Conservation (phyloP, 371 early-diverging fungal species). For the Dichotomocladium elegans region DNA sequence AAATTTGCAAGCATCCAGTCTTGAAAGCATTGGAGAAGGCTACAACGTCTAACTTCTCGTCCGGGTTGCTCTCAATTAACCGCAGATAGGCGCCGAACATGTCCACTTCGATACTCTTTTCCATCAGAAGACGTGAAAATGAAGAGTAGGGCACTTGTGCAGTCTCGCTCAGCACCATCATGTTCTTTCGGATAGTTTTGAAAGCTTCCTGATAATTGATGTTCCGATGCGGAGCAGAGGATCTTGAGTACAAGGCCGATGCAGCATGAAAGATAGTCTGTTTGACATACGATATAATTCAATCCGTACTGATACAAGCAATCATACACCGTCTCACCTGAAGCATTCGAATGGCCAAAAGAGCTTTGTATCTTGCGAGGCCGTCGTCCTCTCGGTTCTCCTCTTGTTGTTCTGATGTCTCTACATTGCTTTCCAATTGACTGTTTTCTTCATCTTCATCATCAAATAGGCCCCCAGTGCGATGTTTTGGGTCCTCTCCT, state of each 20-base stretch:
- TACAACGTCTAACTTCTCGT: constrained; percentile 18
- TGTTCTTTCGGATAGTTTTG: constrained; percentile 18
- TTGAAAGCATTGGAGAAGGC: constrained; percentile 30
- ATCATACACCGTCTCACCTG: constrained; percentile 37
- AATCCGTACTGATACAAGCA: too few relatives aligned
- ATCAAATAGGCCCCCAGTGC: background rate
- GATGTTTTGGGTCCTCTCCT: background rate
- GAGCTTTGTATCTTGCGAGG: constrained; percentile 32
- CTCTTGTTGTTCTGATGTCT: background rate
- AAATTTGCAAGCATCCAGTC: constrained; percentile 36
- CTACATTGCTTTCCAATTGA: background rate
- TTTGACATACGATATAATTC: too few relatives aligned
- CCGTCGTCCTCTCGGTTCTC: constrained; percentile 10
- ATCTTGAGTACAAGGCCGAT: constrained; percentile 24
- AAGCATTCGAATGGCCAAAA: constrained; percentile 34
- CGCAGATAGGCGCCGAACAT: constrained; percentile 44
- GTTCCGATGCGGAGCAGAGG: background rate
- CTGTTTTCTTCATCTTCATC: background rate
- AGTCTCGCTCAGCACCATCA: constrained; percentile 27
- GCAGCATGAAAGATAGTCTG: constrained; percentile 41
- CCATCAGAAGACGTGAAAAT: constrained; percentile 36
- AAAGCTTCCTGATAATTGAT: constrained; percentile 10
- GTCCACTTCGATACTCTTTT: constrained; percentile 58
- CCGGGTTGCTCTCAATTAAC: constrained; percentile 22
- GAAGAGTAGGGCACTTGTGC: constrained; percentile 21